Evolutionary conservation across 2,329 filamentous ascomycete genomes (phyloP).

Genomic region (Colletotrichum theobromicola): DNA sequence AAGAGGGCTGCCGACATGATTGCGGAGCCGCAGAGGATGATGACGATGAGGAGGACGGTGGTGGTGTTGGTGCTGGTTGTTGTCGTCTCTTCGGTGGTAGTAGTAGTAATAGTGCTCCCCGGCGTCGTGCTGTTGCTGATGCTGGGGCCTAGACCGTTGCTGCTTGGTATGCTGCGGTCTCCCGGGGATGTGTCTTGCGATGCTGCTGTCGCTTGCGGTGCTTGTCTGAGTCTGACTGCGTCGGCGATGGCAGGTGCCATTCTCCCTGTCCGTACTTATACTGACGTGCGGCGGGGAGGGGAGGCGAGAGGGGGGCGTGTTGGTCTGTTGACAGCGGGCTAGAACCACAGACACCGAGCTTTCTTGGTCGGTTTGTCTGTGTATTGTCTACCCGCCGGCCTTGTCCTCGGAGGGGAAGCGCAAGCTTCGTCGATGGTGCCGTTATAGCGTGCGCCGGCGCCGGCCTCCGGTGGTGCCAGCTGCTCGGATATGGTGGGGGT

Average conservation of each 20-base stretch:
- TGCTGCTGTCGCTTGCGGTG: background rate
- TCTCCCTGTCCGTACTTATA: conserved; percentile 6
- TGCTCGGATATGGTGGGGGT: background rate
- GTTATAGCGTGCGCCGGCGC: conserved; percentile 1
- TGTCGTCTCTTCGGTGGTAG: background rate
- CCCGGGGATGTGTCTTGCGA: background rate
- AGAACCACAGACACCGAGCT: background rate
- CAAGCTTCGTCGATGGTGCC: background rate
- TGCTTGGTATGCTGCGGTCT: background rate
- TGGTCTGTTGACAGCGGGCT: conserved; percentile 8
- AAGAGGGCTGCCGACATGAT: conserved; percentile 26
- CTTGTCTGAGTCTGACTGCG: background rate
- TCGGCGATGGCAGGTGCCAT: conserved; percentile 12
- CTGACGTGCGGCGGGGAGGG: conserved; percentile 2
- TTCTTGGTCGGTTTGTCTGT: background rate
- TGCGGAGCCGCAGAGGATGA: conserved; percentile 28
- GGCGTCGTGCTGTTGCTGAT: background rate
- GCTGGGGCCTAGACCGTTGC: background rate
- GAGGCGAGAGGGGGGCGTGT: background rate
- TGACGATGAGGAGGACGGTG: conserved; percentile 23
- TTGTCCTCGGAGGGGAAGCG: background rate
- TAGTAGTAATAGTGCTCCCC: background rate
- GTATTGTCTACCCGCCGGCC: background rate
- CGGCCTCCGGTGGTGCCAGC: conserved; percentile 1
- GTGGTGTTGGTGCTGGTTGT: conserved; percentile 8